Evolutionary conservation across 768 basidiomycete genomes (phyloP).

Genomic region (Boletus patriciae): DNA sequence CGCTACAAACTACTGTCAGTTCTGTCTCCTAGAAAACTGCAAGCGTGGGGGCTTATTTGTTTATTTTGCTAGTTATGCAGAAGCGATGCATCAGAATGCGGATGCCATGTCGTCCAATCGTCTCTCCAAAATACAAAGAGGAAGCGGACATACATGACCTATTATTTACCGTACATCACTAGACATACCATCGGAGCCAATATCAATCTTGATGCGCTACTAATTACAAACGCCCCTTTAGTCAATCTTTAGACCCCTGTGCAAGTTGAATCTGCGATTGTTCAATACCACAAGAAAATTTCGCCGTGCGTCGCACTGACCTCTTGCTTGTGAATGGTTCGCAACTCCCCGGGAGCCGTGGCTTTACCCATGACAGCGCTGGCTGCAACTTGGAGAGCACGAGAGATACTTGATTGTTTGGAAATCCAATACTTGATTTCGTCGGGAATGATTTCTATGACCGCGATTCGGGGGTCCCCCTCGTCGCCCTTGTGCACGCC

Average conservation of each 20-base stretch:
- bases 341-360: constrained; percentile 71
- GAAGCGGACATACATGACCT: constrained; percentile 19
- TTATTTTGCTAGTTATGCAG: constrained; percentile 48
- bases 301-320: constrained; percentile 38
- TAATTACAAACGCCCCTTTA: not conserved
- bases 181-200: constrained; percentile 16
- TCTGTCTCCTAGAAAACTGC: not conserved
- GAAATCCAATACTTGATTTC: constrained; percentile 83
- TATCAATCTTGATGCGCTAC: not conserved
- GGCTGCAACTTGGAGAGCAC: constrained; percentile 58
- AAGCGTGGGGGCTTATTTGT: not conserved
- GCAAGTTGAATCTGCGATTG: constrained; percentile 16
- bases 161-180: not conserved
- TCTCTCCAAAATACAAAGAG: constrained; percentile 41
- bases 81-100: constrained; percentile 76
- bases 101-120: constrained; percentile 69
- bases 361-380: constrained; percentile 61
- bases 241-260: constrained; percentile 14
- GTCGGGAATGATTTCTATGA: constrained; percentile 76
- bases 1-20: constrained; percentile 84
- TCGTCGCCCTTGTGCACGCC: constrained; percentile 81
- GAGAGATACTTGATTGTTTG: constrained; percentile 56
- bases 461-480: constrained; percentile 73
- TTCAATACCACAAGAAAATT: not conserved
- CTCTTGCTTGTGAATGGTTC: constrained; percentile 73